Conservation (phyloP, 352 stramenopile genomes). For the Phytophthora capsici region DNA sequence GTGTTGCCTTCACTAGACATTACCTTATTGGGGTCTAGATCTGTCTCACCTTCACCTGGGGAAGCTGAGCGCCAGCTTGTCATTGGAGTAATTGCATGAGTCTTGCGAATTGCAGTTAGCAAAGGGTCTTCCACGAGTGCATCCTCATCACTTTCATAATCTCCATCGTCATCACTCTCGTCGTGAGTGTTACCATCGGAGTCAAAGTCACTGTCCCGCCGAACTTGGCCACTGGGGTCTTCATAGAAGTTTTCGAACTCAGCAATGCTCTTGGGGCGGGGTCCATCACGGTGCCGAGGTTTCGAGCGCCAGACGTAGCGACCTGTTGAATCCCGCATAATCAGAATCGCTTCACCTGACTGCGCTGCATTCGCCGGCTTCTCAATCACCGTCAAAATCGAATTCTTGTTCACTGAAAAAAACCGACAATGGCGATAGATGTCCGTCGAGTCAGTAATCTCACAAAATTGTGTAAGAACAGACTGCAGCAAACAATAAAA, state of each 20-base stretch:
- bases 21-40: slow-evolving; percentile 38
- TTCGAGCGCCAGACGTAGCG: slow-evolving; percentile 84
- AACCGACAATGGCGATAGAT: slow-evolving; percentile 72
- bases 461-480: slow-evolving; percentile 64
- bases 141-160: slow-evolving; percentile 44
- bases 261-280: slow-evolving; percentile 55
- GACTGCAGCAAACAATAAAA: slow-evolving; percentile 37
- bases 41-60: slow-evolving; percentile 14
- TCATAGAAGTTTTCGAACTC: slow-evolving; percentile 74
- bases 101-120: slow-evolving; percentile 67
- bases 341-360: slow-evolving; percentile 68
- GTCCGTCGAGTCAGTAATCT: slow-evolving; percentile 46
- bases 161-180: slow-evolving; percentile 40
- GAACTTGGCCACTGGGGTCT: slow-evolving; percentile 27
- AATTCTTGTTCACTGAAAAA: slow-evolving; percentile 84
- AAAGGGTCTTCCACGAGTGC: slow-evolving; percentile 51
- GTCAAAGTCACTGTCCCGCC: slow-evolving; percentile 33
- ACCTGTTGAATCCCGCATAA: slow-evolving; percentile 80
- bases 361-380: slow-evolving; percentile 56
- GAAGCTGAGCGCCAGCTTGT: slow-evolving; percentile 72
- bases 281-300: slow-evolving; percentile 63
- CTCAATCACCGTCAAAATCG: slow-evolving; percentile 83
- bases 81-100: slow-evolving; percentile 61
- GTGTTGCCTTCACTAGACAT: slow-evolving; percentile 74
- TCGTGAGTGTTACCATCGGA: slow-evolving; percentile 25